Base-by-base conservation (phyloP, 768 basidiomycete genomes). In the Inosperma sp. region DNA sequence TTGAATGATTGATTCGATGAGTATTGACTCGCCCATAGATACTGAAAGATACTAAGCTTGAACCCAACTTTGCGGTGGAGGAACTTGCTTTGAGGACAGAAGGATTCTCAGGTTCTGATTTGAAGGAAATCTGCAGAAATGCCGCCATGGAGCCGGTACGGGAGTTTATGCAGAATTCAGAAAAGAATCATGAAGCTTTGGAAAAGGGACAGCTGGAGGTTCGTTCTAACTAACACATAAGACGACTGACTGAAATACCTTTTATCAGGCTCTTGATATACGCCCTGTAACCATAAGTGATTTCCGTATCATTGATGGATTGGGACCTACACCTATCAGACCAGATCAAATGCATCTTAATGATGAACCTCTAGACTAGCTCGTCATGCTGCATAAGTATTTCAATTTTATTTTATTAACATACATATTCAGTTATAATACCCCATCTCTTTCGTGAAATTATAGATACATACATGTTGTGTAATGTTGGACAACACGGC, bases 141-240 rank as follows among this genome's bases (percentile, higher is more conserved):
- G 94, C 95, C 1, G 93, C 91, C 0, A 95, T 97, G 93, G 79
- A 84, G 1, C 91, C 93, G 5, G 86, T 94, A 17, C 80, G 90
- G 22, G 92, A 94, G 62, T 86, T 82, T 57, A 83, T 93, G 75
- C 75, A 83, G 29, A 70, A 63, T 22, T 69, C 75, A 13, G 68
- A 70, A 45, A 65, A 67, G 26, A 69, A 74, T 26, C 71, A 68
- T 59, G 73, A 62, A 62, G 68, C 61, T 55, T 67, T 68, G 62
- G 80, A 60, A 64, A 78, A 65, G 71, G 81, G 65, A 56, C 80
- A 67, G 70, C 77, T 72, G 10, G 69, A 76, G 63, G 76, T 77
- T 51, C 35, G 63, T 52, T 39, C 14, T 31, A 9, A 12, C 10
- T 52, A 12, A 25, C 10, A 39, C 30, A 12, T 34, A 21, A 23